Percentiles rank a stretch among this genome's conserved stretches.
These are phyloP conservation scores for Albatrellus ellisii DNA, from an alignment of 768 basidiomycete species.

Conservation along the genomic window DNA sequence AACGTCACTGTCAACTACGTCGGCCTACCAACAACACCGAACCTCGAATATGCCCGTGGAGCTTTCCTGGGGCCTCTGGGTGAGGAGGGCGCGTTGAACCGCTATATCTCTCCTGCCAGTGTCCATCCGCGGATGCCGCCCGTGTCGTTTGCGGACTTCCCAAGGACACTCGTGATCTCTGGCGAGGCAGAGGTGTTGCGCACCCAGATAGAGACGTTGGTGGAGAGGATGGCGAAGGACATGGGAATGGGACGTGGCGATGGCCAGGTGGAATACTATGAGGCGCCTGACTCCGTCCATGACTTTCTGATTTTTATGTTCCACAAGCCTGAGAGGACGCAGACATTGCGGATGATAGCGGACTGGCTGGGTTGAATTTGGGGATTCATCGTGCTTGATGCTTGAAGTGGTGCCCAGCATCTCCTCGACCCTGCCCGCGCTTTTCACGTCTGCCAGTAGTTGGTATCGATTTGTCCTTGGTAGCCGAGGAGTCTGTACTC, in stretches of 20 bases:
- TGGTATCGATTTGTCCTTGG: no score
- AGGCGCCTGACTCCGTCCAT: conserved; percentile 20
- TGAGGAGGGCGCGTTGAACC: conserved; percentile 1
- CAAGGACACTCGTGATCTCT: conserved; percentile 21
- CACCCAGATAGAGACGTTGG: conserved; percentile 22
- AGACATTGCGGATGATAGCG: no score
- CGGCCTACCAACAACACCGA: conserved; percentile 1
- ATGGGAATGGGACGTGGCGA: no score
- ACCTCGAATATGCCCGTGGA: conserved; percentile 3
- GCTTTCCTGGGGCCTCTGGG: conserved; percentile 10
- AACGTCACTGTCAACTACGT: conserved; percentile 7
- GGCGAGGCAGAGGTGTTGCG: conserved; percentile 22
- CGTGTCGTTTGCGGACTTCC: conserved; percentile 19
- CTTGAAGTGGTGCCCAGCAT: no score
- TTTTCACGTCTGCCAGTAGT: no score
- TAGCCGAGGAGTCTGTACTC: no score
- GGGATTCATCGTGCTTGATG: no score
- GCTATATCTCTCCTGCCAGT: no score
- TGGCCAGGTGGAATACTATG: conserved; percentile 17
- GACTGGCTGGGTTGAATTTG: no score
- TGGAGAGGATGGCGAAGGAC: conserved; percentile 19
- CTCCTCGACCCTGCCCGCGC: no score
- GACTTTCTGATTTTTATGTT: conserved; percentile 15
- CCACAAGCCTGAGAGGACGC: conserved; percentile 17
- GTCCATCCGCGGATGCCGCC: conserved; percentile 13